Conservation (phyloP, 495 filamentous ascomycete genomes). For the Beverwykella pulmonaria region DNA sequence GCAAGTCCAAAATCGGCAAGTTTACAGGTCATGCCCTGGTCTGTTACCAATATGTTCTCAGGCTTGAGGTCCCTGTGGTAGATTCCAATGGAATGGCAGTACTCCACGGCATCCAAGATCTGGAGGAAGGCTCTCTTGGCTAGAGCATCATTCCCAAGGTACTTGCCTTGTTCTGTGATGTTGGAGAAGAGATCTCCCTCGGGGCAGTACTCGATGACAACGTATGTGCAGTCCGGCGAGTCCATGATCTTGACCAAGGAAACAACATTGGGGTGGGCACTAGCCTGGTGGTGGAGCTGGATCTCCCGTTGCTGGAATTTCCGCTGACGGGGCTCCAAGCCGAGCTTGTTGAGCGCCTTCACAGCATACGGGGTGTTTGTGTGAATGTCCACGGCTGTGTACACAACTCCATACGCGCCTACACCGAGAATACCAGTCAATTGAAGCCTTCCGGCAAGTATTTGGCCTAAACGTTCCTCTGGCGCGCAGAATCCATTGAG, state of each 20-base stretch:
- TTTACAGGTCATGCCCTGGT: conserved; percentile 85
- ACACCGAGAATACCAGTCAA: conserved; percentile 85
- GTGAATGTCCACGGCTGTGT: conserved; percentile 86
- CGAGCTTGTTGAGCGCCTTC: conserved; percentile 92
- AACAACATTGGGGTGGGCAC: conserved; percentile 88
- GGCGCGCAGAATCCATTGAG: conserved; percentile 60
- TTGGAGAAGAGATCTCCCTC: conserved; percentile 96
- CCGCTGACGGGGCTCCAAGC: conserved; percentile 82
- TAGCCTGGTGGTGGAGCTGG: conserved; percentile 83
- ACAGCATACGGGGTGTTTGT: conserved; percentile 86
- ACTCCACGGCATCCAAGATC: conserved; percentile 94
- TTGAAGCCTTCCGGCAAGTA: conserved; percentile 80
- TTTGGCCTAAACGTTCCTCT: conserved; percentile 83
- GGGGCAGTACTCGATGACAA: conserved; percentile 95
- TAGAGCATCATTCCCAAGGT: conserved; percentile 87
- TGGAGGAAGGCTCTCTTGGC: conserved; percentile 90
- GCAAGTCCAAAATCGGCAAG: conserved; percentile 97
- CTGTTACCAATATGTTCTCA: conserved; percentile 93
- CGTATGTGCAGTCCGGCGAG: conserved; percentile 88
- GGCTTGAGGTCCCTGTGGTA: conserved; percentile 98
- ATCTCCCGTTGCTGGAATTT: conserved; percentile 94
- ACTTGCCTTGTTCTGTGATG: conserved; percentile 92
- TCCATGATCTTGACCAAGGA: conserved; percentile 94
- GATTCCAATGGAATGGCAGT: conserved; percentile 90
- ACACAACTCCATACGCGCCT: conserved; percentile 96